Base-by-base conservation (phyloP, 352 stramenopile species). In the Pythium diclinum region DNA sequence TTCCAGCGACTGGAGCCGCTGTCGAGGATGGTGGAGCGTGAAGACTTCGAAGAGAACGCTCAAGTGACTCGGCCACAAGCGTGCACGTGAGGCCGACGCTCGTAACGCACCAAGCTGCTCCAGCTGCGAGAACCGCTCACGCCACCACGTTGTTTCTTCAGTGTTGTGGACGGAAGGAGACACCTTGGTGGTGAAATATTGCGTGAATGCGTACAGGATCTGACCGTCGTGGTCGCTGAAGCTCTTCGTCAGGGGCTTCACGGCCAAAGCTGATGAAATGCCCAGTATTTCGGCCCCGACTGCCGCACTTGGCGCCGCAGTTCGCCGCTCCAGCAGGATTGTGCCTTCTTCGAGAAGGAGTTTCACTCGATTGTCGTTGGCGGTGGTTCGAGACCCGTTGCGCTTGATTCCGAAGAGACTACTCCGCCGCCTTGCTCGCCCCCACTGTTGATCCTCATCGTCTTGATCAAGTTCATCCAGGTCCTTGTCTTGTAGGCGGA, bases 31-130 rank as follows among this genome's bases (percentile, higher is more conserved):
- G 30, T 79, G 65, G 8, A 91, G 44, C 4, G 73, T 68, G 48
- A 85, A 88, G 1, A 92, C 68, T n/a, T 81, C 77, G 44, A 83
- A 77, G 17, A 91, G 56, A 17, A 61, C 61, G 64, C 87, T 78
- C 21, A 90, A 49, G 33, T 86, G 74, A 16, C 78, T 47, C 6
- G 51, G 64, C 28, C 64, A 25, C 3, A 60, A 7, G 14, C 56
- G 46, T 19, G 47, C 40, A n/a, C 49, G 38, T 10, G 33, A 58
- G 3, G 52, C n/a, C 21, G 34, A 23, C 1, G 52, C 44, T 19
- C 71, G 65, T 25, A 77, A 57, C 23, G 60, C 57, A 16, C 75
- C 52, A 2, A 81, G 47, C 19, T 61, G 59, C 16, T 59, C 63
- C 63, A 85, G 17, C 8, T 55, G 16, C 10, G 28, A 66, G 54